Evolutionary conservation across 1,139 yeast genomes (phyloP), one percentile per base, ranked within the genome.

Genomic region (Meyerozyma sp.): DNA sequence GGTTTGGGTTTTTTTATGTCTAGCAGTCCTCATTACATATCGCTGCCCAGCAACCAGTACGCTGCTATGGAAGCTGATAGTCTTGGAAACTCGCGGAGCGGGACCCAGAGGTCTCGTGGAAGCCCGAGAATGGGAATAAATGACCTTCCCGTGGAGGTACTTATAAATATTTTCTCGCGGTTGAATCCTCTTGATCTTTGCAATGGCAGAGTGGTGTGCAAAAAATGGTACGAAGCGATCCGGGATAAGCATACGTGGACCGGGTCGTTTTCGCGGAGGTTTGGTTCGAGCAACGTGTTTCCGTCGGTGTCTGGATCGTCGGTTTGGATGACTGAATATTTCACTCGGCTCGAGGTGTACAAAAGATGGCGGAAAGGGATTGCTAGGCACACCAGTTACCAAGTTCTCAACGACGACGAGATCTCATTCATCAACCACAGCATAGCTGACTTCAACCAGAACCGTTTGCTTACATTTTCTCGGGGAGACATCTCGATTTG

Each of bases 201-300:
- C 42, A 62, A 63, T 21, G 57, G 81, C 16, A 69, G 82, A 27
- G 61, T 71, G 37, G 84, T 83, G 3, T 82, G 88, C 52, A 70
- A 62, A 36, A 57, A 65, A 16, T 79, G 88, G 77, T 62, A 75
- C 45, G 54, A 56, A 38, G 68, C 81, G 5, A 73, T 82, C 4
- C 71, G 72, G 46, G 83, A 82, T 55, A 77, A 77, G 47, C 75
- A 73, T 41, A 70, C 83, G 6, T 84, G 91, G 91, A 72, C 73
- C 53, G 72, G 70, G 43, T 70, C 84, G 18, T 82, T 84, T 53
- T 61, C 64, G 23, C 55, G 68, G 23, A 69, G 68, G 43, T 77
- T 77, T 50, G 69, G 74, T 3, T 70, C 62, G 3, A 53, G 75
- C 0, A 53, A 56, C 2, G 46, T 54, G 11, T 84, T 84, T 56